These are phyloP conservation scores for Amaranthus cruentus DNA, from an alignment of 148 eudicot genomes.

Conservation along the genomic window DNA sequence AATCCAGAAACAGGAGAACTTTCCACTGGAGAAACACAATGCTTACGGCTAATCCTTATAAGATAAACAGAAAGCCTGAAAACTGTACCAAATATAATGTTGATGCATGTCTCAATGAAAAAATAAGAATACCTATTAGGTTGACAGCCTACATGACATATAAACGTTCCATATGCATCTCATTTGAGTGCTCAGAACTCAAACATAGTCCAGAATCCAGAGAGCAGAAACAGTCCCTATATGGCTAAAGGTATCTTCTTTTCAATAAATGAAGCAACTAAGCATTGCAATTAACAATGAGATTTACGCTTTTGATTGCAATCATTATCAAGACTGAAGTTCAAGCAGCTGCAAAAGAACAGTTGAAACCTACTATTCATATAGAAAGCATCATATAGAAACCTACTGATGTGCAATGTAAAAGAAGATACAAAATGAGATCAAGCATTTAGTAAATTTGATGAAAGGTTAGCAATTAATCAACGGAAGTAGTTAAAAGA, in stretches of 20 bases:
- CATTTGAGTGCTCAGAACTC: background rate
- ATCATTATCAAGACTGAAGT: background rate
- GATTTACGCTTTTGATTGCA: background rate
- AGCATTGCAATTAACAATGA: background rate
- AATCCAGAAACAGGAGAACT: too few relatives aligned
- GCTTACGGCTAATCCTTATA: background rate
- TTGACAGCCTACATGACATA: background rate
- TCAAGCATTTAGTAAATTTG: constrained; percentile 5
- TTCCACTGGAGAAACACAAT: background rate
- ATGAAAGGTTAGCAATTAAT: background rate
- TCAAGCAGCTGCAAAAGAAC: background rate
- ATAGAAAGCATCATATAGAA: background rate
- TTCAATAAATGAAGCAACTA: background rate
- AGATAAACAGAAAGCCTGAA: background rate
- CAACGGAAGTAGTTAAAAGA: constrained; percentile 19
- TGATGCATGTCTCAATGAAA: background rate
- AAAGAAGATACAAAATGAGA: background rate
- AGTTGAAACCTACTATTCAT: background rate
- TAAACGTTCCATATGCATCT: background rate
- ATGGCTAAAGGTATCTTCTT: background rate
- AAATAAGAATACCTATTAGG: background rate
- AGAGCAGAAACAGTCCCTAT: background rate
- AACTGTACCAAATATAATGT: background rate
- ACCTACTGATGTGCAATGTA: background rate
- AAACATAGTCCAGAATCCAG: background rate